Conservation (phyloP, 1,284 basidiomycete species). For the Puccinia triticina region DNA sequence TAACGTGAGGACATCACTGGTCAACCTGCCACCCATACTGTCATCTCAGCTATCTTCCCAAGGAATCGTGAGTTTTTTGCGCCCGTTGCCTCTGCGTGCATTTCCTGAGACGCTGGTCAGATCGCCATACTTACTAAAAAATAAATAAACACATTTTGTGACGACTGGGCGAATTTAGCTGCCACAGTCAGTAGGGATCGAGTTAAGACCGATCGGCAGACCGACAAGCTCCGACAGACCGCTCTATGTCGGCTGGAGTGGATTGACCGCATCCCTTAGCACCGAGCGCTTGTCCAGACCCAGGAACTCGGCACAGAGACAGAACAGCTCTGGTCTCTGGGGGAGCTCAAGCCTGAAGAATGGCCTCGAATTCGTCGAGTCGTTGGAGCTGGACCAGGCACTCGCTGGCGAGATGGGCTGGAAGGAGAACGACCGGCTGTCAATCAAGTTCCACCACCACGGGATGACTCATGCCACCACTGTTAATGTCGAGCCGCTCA, state of each 20-base stretch:
- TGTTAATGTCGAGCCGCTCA: slow-evolving; percentile 49
- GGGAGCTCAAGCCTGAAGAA: not conserved
- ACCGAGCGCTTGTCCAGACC: slow-evolving; percentile 12
- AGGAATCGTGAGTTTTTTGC: slow-evolving; percentile 35
- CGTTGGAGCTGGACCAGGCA: slow-evolving; percentile 33
- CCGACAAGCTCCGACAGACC: slow-evolving; percentile 7
- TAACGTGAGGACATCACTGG: slow-evolving; percentile 27
- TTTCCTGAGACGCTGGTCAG: too few species aligned
- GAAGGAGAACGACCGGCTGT: slow-evolving; percentile 42
- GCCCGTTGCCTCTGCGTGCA: too few species aligned
- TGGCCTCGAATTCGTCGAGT: slow-evolving; percentile 35
- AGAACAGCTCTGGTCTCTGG: not conserved
- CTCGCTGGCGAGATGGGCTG: slow-evolving; percentile 44
- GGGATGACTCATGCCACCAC: slow-evolving; percentile 29
- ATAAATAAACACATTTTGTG: not conserved
- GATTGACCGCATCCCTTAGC: slow-evolving; percentile 27
- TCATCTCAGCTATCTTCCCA: slow-evolving; percentile 40
- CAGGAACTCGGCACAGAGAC: not conserved
- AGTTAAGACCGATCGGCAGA: slow-evolving; percentile 9
- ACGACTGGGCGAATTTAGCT: slow-evolving; percentile 6
- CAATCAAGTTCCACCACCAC: slow-evolving; percentile 39
- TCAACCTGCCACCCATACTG: slow-evolving; percentile 43
- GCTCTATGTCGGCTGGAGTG: slow-evolving; percentile 46
- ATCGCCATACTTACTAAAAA: not conserved
- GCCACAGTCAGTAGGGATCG: slow-evolving; percentile 44